These are phyloP conservation scores for Aspergillus amoenus DNA, from an alignment of 2,329 filamentous ascomycete genomes.

Conservation along the genomic window DNA sequence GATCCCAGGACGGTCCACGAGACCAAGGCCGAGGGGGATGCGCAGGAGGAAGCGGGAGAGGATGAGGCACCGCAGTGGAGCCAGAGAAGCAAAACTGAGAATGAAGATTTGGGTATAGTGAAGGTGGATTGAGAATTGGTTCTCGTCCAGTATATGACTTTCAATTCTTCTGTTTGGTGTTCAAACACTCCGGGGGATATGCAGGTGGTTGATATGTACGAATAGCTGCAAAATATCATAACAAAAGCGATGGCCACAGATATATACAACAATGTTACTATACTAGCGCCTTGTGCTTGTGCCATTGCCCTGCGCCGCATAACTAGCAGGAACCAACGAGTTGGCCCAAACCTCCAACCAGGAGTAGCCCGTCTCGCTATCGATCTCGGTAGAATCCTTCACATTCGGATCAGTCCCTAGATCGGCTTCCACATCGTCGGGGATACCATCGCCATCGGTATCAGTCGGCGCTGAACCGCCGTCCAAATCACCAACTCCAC, in stretches of 20 bases:
- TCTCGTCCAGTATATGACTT: not conserved
- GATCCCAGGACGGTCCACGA: constrained; percentile 59
- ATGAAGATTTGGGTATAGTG: constrained; percentile 57
- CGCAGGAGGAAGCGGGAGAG: constrained; percentile 60
- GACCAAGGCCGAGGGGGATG: constrained; percentile 63
- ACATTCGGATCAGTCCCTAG: constrained; percentile 18
- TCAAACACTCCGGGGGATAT: too few species aligned
- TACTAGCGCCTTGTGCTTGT: too few species aligned
- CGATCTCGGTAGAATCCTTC: constrained; percentile 15
- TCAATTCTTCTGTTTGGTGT: too few species aligned
- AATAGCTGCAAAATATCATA: too few species aligned
- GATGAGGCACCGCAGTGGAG: constrained; percentile 64
- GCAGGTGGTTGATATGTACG: too few species aligned
- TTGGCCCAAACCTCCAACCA: constrained; percentile 20
- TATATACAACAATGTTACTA: not conserved
- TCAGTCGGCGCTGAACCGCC: constrained; percentile 9
- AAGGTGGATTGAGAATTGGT: constrained; percentile 28
- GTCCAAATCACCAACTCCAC: constrained; percentile 15
- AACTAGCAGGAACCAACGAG: constrained; percentile 15
- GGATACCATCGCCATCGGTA: constrained; percentile 19
- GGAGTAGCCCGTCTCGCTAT: constrained; percentile 15
- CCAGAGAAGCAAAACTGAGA: constrained; percentile 56
- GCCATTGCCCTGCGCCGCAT: not conserved
- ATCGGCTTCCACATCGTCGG: constrained; percentile 15
- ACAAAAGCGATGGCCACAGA: not conserved